phyloP scores from a whole-genome alignment of 2,329 filamentous ascomycete genomes.

The Arthrobotrys megalospora region DNA sequence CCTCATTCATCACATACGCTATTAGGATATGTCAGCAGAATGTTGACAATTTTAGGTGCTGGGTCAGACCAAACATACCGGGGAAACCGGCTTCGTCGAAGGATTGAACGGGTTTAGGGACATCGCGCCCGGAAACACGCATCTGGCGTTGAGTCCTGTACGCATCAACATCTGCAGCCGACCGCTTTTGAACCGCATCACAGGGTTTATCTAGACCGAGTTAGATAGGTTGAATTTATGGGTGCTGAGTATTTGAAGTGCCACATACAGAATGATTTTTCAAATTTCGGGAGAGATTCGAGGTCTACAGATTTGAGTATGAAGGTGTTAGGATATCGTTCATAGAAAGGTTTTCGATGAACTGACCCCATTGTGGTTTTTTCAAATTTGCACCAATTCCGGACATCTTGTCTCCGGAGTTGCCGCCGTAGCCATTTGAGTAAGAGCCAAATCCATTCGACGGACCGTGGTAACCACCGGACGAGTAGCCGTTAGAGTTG shows the following conservation, averaged over 20 bases:
- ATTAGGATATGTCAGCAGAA: conserved; percentile 28
- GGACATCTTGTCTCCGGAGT: conserved; percentile 93
- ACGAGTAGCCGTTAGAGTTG: conserved; percentile 69
- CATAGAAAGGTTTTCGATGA: conserved; percentile 29
- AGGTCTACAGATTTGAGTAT: conserved; percentile 74
- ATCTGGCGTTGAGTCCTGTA: conserved; percentile 91
- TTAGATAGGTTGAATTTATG: neutral
- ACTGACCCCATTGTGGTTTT: conserved; percentile 88
- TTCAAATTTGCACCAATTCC: conserved; percentile 89
- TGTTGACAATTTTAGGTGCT: neutral
- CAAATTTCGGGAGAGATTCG: conserved; percentile 88
- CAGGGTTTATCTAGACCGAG: conserved; percentile 54
- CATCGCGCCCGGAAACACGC: conserved; percentile 81
- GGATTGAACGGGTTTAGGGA: conserved; percentile 94
- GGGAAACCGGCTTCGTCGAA: conserved; percentile 99
- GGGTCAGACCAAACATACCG: conserved; percentile 65
- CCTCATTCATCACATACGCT: conserved; percentile 95
- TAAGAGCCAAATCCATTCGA: conserved; percentile 65
- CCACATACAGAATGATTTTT: conserved; percentile 85
- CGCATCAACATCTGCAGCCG: conserved; percentile 83
- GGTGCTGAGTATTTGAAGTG: neutral
- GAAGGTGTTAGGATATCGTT: conserved; percentile 35
- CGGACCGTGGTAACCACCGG: conserved; percentile 65
- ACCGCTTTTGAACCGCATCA: conserved; percentile 76
- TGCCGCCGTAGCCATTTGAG: conserved; percentile 68